Evolutionary conservation across 164 flowering plant species (phyloP), one percentile per base, ranked within the genome.

Genomic region (Kalanchoe fedtschenkoi): DNA sequence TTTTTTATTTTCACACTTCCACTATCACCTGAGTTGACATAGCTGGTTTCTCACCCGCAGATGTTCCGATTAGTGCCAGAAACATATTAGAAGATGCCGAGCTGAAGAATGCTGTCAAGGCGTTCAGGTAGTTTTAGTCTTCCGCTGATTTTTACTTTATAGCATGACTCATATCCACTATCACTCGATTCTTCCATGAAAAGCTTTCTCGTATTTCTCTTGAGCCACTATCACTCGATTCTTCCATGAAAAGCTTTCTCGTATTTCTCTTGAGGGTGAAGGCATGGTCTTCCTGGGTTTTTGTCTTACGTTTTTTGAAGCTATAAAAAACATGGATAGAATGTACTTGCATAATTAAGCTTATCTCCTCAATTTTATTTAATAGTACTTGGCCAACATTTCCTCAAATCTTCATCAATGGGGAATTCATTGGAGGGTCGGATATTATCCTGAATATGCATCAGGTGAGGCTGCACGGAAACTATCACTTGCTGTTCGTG

Each of bases 331-430:
- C 9, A 4, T 4, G 4, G 43, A 2, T 39, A 4, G 14, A 5
- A 0, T 7, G 21, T 47, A 9, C 39, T 47, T 21, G 0, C 6
- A 7, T 7, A 21, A 6, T 6, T 51, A 51, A 2, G 2, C 29
- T 21, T 51, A 21, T 51, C 13, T 17, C 29, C 0, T 29, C 16
- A 17, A 55, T 26, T 55, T 32, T 56, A 68, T 14, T 66, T 37
- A 75, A 83, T 77, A 92, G 96, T 81, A 53, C 77, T 66, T 89
- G 96, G 96, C 96, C 96, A 1, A 89, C 98, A 57, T 92, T 92
- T 75, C 98, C 98, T 6, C 97, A 92, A 65, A 77, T 92, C 65
- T 92, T 89, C 65, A 92, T 92, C 68, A 92, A 86, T 59, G 98
- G 98, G 51, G 96, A 92, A 74, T 89, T 92, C 53, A 60, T 92